Conservation (phyloP, 225 moss, liverwort and hornwort genomes). For the Pseudisothecium myosuroides region DNA sequence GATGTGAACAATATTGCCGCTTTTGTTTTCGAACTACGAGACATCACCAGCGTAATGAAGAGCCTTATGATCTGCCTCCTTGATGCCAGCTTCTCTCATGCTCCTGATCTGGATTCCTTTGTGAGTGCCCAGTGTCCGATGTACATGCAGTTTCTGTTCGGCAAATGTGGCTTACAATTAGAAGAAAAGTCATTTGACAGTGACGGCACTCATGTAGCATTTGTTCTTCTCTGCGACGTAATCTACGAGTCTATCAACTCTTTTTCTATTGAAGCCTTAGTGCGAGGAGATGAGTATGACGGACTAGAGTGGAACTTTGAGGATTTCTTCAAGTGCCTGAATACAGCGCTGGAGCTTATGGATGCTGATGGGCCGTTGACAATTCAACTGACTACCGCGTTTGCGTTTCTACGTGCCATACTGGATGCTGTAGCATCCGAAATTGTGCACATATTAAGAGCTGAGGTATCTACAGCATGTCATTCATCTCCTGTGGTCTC, state of each 20-base stretch:
- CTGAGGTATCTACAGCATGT: not conserved
- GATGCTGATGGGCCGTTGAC: constrained; percentile 12
- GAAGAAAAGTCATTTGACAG: not conserved
- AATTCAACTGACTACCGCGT: constrained; percentile 10
- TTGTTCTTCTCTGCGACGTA: constrained; percentile 26
- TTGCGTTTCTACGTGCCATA: constrained; percentile 24
- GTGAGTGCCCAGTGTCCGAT: constrained; percentile 13
- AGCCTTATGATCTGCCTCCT: constrained; percentile 11
- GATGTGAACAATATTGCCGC: constrained; percentile 22
- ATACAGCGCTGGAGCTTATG: constrained; percentile 16
- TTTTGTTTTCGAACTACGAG: constrained; percentile 5
- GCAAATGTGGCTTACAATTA: not conserved
- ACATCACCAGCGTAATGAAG: constrained; percentile 25
- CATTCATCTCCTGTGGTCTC: not conserved
- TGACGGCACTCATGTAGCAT: not conserved
- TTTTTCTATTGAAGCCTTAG: not conserved
- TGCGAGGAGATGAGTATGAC: constrained; percentile 5
- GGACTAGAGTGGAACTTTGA: constrained; percentile 18
- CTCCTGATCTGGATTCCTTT: not conserved
- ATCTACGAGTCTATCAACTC: constrained; percentile 20
- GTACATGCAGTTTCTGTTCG: constrained; percentile 25
- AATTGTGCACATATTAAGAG: not conserved
- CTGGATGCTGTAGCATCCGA: constrained; percentile 30
- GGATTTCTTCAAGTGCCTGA: constrained; percentile 9
- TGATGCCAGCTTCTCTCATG: constrained; percentile 10